Conservation (phyloP, 495 filamentous ascomycete genomes). For the Penicillium herquei region DNA sequence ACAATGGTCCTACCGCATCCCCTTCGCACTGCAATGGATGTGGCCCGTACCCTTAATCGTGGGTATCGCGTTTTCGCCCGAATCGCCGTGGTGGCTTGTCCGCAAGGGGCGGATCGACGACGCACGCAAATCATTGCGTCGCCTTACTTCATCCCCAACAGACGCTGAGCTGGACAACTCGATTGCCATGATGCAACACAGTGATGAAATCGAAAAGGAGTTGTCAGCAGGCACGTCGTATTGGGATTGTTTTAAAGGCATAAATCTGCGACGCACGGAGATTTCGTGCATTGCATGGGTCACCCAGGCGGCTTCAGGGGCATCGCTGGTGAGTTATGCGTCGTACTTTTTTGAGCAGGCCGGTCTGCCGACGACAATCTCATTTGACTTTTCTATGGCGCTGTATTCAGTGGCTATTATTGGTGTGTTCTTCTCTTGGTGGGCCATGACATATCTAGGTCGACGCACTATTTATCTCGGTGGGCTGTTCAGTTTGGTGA, state of each 20-base stretch:
- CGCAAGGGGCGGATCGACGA: constrained; percentile 64
- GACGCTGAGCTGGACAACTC: constrained; percentile 70
- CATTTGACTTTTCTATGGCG: constrained; percentile 67
- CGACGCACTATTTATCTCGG: constrained; percentile 69
- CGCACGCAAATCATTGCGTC: constrained; percentile 64
- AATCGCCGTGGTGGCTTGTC: constrained; percentile 84
- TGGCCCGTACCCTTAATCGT: constrained; percentile 75
- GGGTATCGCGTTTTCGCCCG: constrained; percentile 68
- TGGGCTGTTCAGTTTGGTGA: constrained; percentile 62
- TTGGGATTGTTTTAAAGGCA: constrained; percentile 71
- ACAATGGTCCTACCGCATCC: constrained; percentile 66
- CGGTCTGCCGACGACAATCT: constrained; percentile 55
- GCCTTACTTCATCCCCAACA: constrained; percentile 64
- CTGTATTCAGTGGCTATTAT: constrained; percentile 66
- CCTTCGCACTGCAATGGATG: constrained; percentile 79
- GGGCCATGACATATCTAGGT: constrained; percentile 68
- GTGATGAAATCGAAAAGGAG: constrained; percentile 68
- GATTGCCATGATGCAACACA: constrained; percentile 81
- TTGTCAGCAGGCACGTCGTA: constrained; percentile 64
- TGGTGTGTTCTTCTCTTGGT: constrained; percentile 55
- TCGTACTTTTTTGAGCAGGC: constrained; percentile 77
- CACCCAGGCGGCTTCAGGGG: constrained; percentile 76
- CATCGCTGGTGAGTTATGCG: constrained; percentile 75
- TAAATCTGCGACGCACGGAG: constrained; percentile 71
- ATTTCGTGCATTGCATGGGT: constrained; percentile 79